These are phyloP conservation scores for Arthromyces matolae DNA, from an alignment of 768 basidiomycete species.

Conservation along the genomic window DNA sequence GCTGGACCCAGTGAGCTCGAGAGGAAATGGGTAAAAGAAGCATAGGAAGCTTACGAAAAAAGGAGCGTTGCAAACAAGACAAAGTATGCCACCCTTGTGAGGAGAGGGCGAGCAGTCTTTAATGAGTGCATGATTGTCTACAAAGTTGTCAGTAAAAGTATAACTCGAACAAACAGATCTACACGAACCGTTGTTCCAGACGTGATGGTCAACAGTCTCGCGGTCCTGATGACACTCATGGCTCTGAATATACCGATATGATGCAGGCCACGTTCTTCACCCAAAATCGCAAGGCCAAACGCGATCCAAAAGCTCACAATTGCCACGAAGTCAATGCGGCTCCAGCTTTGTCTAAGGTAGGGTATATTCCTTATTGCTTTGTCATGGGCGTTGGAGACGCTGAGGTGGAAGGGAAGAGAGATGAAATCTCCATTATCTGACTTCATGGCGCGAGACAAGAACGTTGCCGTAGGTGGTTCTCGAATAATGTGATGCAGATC, in stretches of 20 bases:
- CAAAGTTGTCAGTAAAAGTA: neutral
- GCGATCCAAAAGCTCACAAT: conserved; percentile 84
- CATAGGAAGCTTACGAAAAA: conserved; percentile 63
- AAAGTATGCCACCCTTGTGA: conserved; percentile 88
- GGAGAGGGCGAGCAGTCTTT: conserved; percentile 85
- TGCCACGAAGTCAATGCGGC: conserved; percentile 83
- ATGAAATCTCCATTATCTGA: conserved; percentile 42
- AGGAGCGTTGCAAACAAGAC: conserved; percentile 85
- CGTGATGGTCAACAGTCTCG: conserved; percentile 81
- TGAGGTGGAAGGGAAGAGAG: conserved; percentile 62
- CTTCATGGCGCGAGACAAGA: conserved; percentile 46
- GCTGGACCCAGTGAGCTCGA: conserved; percentile 30
- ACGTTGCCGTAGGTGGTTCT: conserved; percentile 44
- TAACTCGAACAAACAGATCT: neutral
- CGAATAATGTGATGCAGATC: conserved; percentile 37
- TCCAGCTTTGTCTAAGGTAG: conserved; percentile 92
- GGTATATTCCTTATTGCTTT: conserved; percentile 71
- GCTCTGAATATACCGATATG: conserved; percentile 90
- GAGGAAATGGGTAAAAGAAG: conserved; percentile 1
- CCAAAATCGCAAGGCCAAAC: conserved; percentile 66
- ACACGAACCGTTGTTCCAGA: conserved; percentile 80
- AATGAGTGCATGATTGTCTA: conserved; percentile 86
- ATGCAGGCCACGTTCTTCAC: conserved; percentile 58
- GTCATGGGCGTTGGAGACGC: conserved; percentile 49
- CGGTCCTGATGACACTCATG: conserved; percentile 78